A percentile compares a stretch with the other conserved stretches of the same genome.
These are phyloP conservation scores for Cryptococcus maquisensis DNA, from an alignment of 1,284 basidiomycete species.

Conservation along the genomic window DNA sequence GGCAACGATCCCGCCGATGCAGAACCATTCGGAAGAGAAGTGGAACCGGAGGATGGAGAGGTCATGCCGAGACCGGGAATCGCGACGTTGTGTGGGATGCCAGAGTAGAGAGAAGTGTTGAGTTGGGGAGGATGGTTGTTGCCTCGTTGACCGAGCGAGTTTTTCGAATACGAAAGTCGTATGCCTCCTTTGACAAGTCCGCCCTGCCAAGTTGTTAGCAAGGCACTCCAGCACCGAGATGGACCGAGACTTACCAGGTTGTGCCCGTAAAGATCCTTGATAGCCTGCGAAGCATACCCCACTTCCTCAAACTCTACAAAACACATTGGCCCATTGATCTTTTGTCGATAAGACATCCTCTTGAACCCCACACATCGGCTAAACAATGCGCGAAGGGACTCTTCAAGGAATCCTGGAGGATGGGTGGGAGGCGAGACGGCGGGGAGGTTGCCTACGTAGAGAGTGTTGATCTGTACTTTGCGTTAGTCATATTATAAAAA, in stretches of 20 bases:
- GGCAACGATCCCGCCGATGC: not conserved
- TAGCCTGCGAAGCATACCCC: slow-evolving; percentile 70
- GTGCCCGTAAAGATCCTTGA: slow-evolving; percentile 87
- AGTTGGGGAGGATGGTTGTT: slow-evolving; percentile 33
- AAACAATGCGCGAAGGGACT: slow-evolving; percentile 76
- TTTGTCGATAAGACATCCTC: slow-evolving; percentile 89
- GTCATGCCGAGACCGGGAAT: slow-evolving; percentile 37
- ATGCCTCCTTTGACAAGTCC: slow-evolving; percentile 93
- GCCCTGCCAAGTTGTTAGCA: slow-evolving; percentile 41
- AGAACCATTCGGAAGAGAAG: not conserved
- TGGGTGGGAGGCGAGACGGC: slow-evolving; percentile 61
- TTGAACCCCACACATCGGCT: slow-evolving; percentile 74
- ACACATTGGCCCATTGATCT: slow-evolving; percentile 95
- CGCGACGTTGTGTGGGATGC: slow-evolving; percentile 44
- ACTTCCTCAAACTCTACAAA: slow-evolving; percentile 97
- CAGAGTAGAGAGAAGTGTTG: slow-evolving; percentile 35
- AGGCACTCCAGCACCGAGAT: not conserved
- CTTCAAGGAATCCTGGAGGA: slow-evolving; percentile 75
- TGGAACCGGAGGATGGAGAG: slow-evolving; percentile 7
- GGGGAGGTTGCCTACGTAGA: slow-evolving; percentile 91
- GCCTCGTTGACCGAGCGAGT: slow-evolving; percentile 66
- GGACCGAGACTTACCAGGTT: slow-evolving; percentile 54
- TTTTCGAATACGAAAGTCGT: slow-evolving; percentile 92
- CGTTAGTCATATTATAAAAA: not conserved
- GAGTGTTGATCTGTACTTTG: slow-evolving; percentile 70